These are phyloP conservation scores for Nicotiana undulata DNA, from an alignment of 257 asterid genomes.

Conservation along the genomic window DNA sequence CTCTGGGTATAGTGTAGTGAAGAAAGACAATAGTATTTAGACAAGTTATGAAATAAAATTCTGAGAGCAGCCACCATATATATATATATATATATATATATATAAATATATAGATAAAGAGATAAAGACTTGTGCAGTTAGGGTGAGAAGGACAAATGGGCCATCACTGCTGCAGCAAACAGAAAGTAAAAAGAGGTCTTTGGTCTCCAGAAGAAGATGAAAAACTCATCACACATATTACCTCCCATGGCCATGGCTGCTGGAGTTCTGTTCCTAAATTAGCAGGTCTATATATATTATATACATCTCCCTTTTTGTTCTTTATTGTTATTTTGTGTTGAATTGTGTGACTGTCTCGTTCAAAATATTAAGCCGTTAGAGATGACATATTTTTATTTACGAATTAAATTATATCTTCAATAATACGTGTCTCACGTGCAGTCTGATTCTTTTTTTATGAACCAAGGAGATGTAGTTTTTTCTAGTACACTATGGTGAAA, in stretches of 20 bases:
- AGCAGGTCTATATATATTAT: slow-evolving; percentile 32
- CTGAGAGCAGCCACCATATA: background rate
- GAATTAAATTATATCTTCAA: background rate
- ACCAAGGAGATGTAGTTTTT: background rate
- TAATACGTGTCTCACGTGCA: too few species aligned
- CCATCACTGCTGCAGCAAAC: slow-evolving; percentile 96
- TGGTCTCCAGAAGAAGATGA: slow-evolving; percentile 99
- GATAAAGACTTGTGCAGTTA: background rate
- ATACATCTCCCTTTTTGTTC: background rate
- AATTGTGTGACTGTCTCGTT: background rate
- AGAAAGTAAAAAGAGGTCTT: slow-evolving; percentile 85
- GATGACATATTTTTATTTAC: background rate
- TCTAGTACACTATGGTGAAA: background rate
- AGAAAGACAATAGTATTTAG: background rate
- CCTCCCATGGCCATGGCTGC: slow-evolving; percentile 82
- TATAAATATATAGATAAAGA: background rate
- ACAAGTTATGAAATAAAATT: too few species aligned
- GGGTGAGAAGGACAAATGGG: slow-evolving; percentile 34
- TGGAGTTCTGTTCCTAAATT: slow-evolving; percentile 93
- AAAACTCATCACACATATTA: slow-evolving; percentile 59
- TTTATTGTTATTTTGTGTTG: background rate
- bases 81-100: too few species aligned
- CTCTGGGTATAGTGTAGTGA: background rate
- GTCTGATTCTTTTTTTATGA: background rate
- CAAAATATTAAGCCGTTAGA: background rate